Base-by-base conservation (phyloP, 768 basidiomycete species). In the Psilocybe sp. region DNA sequence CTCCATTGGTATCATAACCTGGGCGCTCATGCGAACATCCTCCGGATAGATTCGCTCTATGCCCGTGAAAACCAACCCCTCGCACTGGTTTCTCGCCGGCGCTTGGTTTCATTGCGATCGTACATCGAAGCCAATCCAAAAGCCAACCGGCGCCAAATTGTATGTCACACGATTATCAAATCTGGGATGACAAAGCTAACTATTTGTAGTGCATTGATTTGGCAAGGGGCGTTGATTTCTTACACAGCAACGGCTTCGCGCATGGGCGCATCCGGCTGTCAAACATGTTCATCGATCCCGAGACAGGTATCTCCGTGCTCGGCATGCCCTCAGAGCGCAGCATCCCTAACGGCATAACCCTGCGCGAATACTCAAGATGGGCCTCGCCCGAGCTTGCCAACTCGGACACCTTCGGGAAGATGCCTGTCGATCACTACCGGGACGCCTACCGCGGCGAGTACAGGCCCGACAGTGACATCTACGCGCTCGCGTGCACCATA, bases 401-500 rank as follows among this genome's bases (percentile, higher is more conserved):
- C 35, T 13, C 46, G 14, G 38, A 53, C 10, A 38, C 37, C 1
- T 58, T 62, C 19, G 39, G 47, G 19, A 47, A 45, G 2, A 41
- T 59, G 13, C 49, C 58, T 15, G 49, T 60, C 19, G 62, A 64
- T 31, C 54, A 56, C 28, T 64, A 61, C 47, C 43, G 60, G 10
- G 32, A 52, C 23, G 55, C 53, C 18, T 64, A 64, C 46, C 16
- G 50, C n/a, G 62, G 62, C 32, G 62, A 64, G 42, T 64, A 57
- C 40, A 58, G 50, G 28, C 40, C 47, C 37, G 59, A 54, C 18
- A 60, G 62, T 39, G 62, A 64, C 48, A 50, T 64, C 14, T 64
- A 60, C 40, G 59, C 60, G 0, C 40, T 64, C n/a, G 62, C 55
- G 10, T 57, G 57, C 7, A 56, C 57, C 32, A 53, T 53, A 23